A percentile compares a stretch with the other conserved stretches of the same genome.
phyloP scores from a whole-genome alignment of 2,329 filamentous ascomycete species.

The Biscogniauxia marginata region DNA sequence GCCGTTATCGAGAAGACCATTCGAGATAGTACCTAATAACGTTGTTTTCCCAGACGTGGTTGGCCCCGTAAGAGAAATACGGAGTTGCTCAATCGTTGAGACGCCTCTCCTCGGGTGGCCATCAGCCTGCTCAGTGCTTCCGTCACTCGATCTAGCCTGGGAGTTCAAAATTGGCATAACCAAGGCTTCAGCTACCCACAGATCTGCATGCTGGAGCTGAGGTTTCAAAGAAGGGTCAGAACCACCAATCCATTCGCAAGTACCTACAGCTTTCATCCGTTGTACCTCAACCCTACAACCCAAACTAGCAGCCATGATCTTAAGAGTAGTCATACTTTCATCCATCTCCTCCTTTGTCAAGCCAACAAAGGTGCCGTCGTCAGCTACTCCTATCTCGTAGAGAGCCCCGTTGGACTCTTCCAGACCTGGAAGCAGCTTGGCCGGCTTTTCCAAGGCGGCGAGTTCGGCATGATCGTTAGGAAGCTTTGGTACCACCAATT shows the following conservation, averaged over 20 bases:
- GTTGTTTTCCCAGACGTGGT: conserved; percentile 93
- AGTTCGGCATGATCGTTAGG: conserved; percentile 60
- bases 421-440: conserved; percentile 70
- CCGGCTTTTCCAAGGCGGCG: conserved; percentile 46
- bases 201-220: conserved; percentile 45
- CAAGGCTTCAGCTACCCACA: conserved; percentile 89
- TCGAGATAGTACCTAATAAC: conserved; percentile 82
- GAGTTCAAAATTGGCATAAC: conserved; percentile 70
- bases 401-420: conserved; percentile 91
- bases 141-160: conserved; percentile 22
- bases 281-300: conserved; percentile 83
- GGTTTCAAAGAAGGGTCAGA: conserved; percentile 26
- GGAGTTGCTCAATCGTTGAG: conserved; percentile 70
- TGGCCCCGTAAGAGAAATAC: conserved; percentile 83
- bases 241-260: conserved; percentile 71
- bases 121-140: conserved; percentile 15
- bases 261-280: conserved; percentile 79
- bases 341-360: conserved; percentile 88
- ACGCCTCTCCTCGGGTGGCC: conserved; percentile 40
- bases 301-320: conserved; percentile 87
- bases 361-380: conserved; percentile 88
- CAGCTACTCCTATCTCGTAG: conserved; percentile 94
- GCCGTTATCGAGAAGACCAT: conserved; percentile 86
- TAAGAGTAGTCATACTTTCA: conserved; percentile 81
- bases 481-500: conserved; percentile 71